These are phyloP conservation scores for Gremmenia infestans DNA, from an alignment of 2,329 filamentous ascomycete genomes.

Conservation along the genomic window DNA sequence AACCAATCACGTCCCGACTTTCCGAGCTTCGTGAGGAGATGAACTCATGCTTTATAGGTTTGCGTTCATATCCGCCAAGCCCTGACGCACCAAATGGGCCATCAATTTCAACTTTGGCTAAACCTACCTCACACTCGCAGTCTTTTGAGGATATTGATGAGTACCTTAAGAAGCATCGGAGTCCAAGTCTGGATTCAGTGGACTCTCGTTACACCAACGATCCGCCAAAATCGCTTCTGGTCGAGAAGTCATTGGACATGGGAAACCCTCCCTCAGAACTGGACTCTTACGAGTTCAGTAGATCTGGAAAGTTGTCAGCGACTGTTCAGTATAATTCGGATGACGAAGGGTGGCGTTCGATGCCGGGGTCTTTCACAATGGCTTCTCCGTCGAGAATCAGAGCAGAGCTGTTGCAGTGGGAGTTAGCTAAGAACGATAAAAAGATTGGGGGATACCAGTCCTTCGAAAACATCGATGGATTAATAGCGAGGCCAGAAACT, in stretches of 20 bases:
- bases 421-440: neutral
- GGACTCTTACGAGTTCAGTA: neutral
- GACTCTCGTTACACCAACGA: neutral
- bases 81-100: neutral
- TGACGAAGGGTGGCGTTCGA: neutral
- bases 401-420: neutral
- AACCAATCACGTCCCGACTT: too few relatives aligned
- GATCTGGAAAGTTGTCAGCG: neutral
- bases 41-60: neutral
- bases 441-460: neutral
- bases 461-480: neutral
- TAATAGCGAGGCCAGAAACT: neutral
- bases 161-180: neutral
- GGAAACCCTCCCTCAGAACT: neutral
- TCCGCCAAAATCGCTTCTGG: neutral
- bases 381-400: neutral
- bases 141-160: neutral
- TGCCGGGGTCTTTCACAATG: neutral
- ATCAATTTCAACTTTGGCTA: neutral
- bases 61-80: neutral
- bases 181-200: neutral
- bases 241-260: neutral
- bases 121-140: neutral
- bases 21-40: too few relatives aligned
- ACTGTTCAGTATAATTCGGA: neutral